Conservation (phyloP, 1,139 yeast species). For the Entelexis paramagnoliae region DNA sequence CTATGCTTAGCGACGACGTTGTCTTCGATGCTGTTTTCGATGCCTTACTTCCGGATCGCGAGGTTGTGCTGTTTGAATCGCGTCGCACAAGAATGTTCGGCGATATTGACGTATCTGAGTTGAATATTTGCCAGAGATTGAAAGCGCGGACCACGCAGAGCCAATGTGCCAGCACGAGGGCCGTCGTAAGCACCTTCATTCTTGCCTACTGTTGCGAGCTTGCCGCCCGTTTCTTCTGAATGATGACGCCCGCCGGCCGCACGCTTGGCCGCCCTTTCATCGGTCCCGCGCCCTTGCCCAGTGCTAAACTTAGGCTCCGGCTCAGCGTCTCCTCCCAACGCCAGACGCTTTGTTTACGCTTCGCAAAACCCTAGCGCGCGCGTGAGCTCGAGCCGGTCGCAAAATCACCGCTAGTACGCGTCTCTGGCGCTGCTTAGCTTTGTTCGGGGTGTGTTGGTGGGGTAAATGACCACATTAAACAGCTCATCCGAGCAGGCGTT, state of each 20-base stretch:
- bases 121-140: background rate
- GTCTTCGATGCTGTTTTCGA: conserved; percentile 5
- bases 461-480: background rate
- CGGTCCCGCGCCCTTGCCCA: background rate
- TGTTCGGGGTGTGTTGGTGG: background rate
- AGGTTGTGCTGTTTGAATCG: conserved; percentile 1
- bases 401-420: background rate
- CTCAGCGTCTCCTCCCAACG: background rate
- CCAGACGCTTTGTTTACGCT: background rate
- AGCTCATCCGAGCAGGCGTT: conserved; percentile 2
- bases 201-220: background rate
- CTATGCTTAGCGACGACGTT: conserved; percentile 27
- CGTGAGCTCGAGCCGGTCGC: background rate
- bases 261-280: background rate
- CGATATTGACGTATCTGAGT: background rate
- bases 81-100: background rate
- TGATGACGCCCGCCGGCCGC: background rate
- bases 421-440: background rate
- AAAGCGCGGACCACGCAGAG: background rate
- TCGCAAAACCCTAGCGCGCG: conserved; percentile 1
- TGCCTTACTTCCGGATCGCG: background rate
- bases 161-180: background rate
- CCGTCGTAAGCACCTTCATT: background rate
- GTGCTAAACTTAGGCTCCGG: background rate
- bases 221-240: background rate